Base-by-base conservation (phyloP, 805 yeast species). In the Helenozyma baotianmanensis region DNA sequence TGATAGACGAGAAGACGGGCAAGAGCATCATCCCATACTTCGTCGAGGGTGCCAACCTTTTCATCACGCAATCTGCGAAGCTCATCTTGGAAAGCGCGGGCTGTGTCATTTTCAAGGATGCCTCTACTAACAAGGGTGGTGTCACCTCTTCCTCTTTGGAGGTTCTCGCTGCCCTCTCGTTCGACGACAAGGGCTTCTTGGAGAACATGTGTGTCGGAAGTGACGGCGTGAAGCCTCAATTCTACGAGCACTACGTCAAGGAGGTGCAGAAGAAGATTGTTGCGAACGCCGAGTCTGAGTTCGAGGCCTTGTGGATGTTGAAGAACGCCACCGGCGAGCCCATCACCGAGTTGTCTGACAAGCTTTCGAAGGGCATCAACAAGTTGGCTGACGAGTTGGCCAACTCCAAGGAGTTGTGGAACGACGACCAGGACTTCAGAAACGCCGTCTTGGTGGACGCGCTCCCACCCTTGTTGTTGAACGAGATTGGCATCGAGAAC, bases 111-210 rank as follows among this genome's bases (percentile, higher is more conserved):
- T 85, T 86, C 66, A 92, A 92, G 62, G 98, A 90, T 68, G 96
- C 97, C 11, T 85, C 96, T 9, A 88, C 97, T 27, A 90, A 90
- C 66, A 90, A 90, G 65, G 98, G 98, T 53, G 98, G 98, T 66
- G 98, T 90, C 33, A 90, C 98, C 2, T 89, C 97, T 2, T 88
- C 97, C 2, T 89, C 97, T 2, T 70, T 86, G 49, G 98, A 90
- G 62, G 98, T 90, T 9, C 73, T 90, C 48, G 96, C 97, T 8
- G 90, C 98, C 2, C 76, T 90, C 40, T 82, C 96, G 3, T 82
- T 92, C 53, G 88, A 80, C 51, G 98, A 90, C 60, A 75, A 72
- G 32, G 84, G 79, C 22, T 92, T 90, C 68, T 73, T 81, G 50
- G 62, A 74, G 35, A 65, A 84, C 54, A 92, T 90, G 87, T 83